Evolutionary conservation across 2,329 filamentous ascomycete species (phyloP).

Genomic region (Aspergillus ochraceus): DNA sequence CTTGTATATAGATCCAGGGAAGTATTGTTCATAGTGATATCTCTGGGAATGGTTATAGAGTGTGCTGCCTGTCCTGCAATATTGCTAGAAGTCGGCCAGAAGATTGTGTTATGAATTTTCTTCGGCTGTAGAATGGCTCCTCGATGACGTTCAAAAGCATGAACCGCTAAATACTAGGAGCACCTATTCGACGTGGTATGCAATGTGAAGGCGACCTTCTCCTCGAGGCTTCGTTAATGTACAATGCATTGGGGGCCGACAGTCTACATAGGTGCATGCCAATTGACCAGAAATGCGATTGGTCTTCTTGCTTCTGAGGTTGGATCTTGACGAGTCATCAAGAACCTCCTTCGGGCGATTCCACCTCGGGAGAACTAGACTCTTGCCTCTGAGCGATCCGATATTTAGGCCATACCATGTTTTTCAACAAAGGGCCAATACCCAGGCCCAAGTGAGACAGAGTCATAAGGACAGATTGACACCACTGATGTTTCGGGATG

Average conservation of each 20-base stretch:
- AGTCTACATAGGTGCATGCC: neutral
- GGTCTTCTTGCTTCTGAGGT: neutral
- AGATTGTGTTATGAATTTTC: neutral
- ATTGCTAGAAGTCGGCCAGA: neutral
- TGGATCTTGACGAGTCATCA: neutral
- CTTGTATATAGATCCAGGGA: neutral
- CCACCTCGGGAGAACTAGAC: neutral
- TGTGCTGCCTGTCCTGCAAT: neutral
- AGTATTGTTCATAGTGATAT: neutral
- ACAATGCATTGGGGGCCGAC: neutral
- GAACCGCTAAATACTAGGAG: too few species aligned
- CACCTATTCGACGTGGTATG: neutral
- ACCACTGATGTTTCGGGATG: constrained; percentile 18
- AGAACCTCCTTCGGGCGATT: neutral
- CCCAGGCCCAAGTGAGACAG: constrained; percentile 17
- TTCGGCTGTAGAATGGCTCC: neutral
- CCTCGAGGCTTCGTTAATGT: neutral
- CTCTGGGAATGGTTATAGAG: neutral
- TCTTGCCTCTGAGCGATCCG: constrained; percentile 9
- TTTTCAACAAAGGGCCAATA: constrained; percentile 19
- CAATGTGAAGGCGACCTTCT: neutral
- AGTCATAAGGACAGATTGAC: constrained; percentile 18
- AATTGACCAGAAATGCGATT: neutral
- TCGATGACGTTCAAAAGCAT: neutral
- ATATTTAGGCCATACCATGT: constrained; percentile 24